Percentiles rank a stretch among this genome's conserved stretches.
These are phyloP conservation scores for Hypseocharis bilobata DNA, from an alignment of 441 rosid genomes.

Conservation along the genomic window DNA sequence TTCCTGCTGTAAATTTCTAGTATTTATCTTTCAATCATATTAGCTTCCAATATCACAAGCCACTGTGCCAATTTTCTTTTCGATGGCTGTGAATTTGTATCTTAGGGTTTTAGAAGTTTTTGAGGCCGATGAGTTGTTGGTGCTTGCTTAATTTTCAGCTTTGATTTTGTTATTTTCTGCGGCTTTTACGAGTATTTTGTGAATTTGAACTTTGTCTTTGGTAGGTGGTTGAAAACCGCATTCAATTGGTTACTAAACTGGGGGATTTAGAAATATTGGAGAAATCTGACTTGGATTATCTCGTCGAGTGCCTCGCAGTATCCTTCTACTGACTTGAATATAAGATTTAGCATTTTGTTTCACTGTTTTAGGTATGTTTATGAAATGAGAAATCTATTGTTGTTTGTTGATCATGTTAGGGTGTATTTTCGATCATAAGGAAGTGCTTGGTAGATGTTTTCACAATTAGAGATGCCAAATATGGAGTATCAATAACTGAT, in stretches of 20 bases:
- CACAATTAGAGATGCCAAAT: not conserved
- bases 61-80: not conserved
- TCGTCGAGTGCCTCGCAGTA: constrained; percentile 44
- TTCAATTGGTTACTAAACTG: constrained; percentile 39
- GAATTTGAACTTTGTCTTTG: not conserved
- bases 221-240: constrained; percentile 59
- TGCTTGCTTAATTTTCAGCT: not conserved
- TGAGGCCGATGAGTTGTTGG: not conserved
- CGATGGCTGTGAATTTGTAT: not conserved
- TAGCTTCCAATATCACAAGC: not conserved
- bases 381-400: not conserved
- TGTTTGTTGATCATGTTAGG: not conserved
- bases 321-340: constrained; percentile 27
- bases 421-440: not conserved
- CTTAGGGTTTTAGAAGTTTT: not conserved
- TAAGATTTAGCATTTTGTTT: not conserved
- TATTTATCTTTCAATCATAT: not conserved
- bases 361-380: not conserved
- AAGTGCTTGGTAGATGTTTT: not conserved
- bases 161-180: not conserved
- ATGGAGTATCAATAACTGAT: not conserved
- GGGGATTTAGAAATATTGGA: constrained; percentile 33
- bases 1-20: too few relatives aligned
- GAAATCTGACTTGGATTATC: constrained; percentile 33
- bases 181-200: not conserved